A percentile compares a stretch with the other conserved stretches of the same genome.
These are phyloP conservation scores for Phytophthora boehmeriae DNA, from an alignment of 352 stramenopile species.

Conservation along the genomic window DNA sequence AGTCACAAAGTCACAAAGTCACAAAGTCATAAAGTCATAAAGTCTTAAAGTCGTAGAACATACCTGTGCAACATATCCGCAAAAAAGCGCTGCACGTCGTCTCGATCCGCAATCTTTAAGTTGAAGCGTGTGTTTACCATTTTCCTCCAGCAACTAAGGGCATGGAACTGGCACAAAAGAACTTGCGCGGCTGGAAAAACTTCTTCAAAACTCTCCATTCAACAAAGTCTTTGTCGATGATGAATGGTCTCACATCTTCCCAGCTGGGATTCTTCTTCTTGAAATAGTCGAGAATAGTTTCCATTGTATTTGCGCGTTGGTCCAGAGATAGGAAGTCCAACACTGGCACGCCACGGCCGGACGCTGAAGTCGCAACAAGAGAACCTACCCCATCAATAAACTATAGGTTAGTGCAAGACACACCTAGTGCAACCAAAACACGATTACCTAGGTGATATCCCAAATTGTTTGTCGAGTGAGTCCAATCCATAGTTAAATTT, in stretches of 20 bases:
- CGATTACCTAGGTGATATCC: slow-evolving; percentile 11
- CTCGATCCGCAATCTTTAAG: too few relatives aligned
- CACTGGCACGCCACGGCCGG: too few relatives aligned
- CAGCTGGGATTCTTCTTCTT: slow-evolving; percentile 8
- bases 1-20: too few relatives aligned
- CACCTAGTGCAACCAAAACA: not conserved
- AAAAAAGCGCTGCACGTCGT: too few relatives aligned
- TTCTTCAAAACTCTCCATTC: slow-evolving; percentile 16
- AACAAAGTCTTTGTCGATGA: slow-evolving; percentile 27
- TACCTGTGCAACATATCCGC: too few relatives aligned
- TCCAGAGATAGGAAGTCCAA: slow-evolving; percentile 1
- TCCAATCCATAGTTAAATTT: slow-evolving; percentile 9
- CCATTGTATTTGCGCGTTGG: slow-evolving; percentile 10
- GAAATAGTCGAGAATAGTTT: slow-evolving; percentile 6
- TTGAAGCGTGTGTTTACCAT: too few relatives aligned
- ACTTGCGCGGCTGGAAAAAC: slow-evolving; percentile 5
- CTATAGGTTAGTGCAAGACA: too few relatives aligned
- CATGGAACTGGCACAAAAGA: not conserved
- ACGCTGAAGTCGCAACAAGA: too few relatives aligned
- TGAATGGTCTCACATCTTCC: not conserved
- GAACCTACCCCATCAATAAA: not conserved
- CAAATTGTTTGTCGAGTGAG: slow-evolving; percentile 12
- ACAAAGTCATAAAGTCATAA: too few relatives aligned
- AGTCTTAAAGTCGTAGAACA: too few relatives aligned
- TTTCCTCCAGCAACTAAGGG: not conserved